Evolutionary conservation across 805 yeast species (phyloP), one percentile per base, ranked within the genome.

Genomic region (Ogataea zsoltii): DNA sequence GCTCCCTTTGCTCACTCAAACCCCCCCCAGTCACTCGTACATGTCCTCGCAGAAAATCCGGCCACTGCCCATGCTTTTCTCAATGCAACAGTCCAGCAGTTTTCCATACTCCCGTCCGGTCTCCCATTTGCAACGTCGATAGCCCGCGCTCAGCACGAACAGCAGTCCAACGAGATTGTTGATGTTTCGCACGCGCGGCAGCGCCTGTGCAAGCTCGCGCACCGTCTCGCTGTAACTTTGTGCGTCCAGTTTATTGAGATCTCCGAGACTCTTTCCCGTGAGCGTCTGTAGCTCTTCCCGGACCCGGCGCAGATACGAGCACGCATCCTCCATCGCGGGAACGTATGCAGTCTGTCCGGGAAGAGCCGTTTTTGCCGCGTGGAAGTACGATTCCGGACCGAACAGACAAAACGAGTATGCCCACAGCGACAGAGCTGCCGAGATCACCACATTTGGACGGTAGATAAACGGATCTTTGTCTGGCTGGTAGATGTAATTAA

Each of bases 151-250:
- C 42, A 77, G 66, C 36, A 67, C 54, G 37, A 62, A 62, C 41
- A 83, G 56, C 33, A 84, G 56, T 0, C 90, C 88, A 12, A 77
- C 77, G 21, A 79, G 61, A 34, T 76, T 62, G 44, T 81, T 70
- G 50, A 68, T 73, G 49, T 71, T 65, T 17, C 58, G 54, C 9
- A 78, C 66, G 13, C 51, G 44, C 4, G 61, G 58, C 16, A 79
- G 50, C 16, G 60, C 55, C 0, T 60, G 55, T 0, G 78, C 75
- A 44, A 66, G 65, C 32, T 55, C 50, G 37, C 60, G 57, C 16
- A 76, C 61, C 19, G 62, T 55, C 26, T 33, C 47, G 16, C 44
- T 47, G 41, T 48, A 42, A 16, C 29, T 45, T 2, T 56, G 21
- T 6, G 41, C 23, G 30, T 18, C 36, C 38, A 38, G 13, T 3